Conservation (phyloP, 495 filamentous ascomycete genomes). For the Tuber aestivum region DNA sequence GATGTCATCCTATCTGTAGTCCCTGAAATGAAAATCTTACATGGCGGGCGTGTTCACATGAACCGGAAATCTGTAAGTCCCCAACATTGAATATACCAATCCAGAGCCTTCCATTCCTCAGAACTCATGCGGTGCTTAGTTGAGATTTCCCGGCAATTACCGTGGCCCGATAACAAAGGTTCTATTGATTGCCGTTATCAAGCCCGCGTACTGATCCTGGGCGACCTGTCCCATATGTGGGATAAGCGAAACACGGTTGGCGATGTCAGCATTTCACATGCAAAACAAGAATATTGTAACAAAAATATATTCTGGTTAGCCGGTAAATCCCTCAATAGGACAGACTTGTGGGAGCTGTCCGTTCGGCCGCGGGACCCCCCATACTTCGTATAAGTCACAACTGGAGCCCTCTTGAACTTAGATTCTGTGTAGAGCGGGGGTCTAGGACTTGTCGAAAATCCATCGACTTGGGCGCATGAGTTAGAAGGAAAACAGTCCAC, state of each 20-base stretch:
- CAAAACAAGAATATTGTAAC: not conserved
- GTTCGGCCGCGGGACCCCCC: not conserved
- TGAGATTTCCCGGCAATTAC: not conserved
- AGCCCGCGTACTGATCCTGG: not conserved
- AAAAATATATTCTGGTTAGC: not conserved
- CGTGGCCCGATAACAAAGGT: not conserved
- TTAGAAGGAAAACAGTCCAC: not conserved
- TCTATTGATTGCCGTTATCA: not conserved
- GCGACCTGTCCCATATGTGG: not conserved
- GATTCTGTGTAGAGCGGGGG: not conserved
- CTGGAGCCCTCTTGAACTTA: not conserved
- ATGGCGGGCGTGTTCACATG: not conserved
- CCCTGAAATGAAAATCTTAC: not conserved
- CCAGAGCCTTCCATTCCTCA: not conserved
- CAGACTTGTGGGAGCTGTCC: not conserved
- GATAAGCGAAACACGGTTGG: not conserved
- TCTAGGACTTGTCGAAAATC: not conserved
- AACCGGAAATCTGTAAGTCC: not conserved
- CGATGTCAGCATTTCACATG: not conserved
- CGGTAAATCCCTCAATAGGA: not conserved
- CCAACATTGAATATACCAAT: not conserved
- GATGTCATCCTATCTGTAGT: not conserved
- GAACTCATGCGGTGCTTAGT: not conserved
- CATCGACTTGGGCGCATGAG: not conserved
- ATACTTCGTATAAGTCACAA: not conserved